phyloP scores from a whole-genome alignment of 495 filamentous ascomycete genomes.

The Tuber indicum region DNA sequence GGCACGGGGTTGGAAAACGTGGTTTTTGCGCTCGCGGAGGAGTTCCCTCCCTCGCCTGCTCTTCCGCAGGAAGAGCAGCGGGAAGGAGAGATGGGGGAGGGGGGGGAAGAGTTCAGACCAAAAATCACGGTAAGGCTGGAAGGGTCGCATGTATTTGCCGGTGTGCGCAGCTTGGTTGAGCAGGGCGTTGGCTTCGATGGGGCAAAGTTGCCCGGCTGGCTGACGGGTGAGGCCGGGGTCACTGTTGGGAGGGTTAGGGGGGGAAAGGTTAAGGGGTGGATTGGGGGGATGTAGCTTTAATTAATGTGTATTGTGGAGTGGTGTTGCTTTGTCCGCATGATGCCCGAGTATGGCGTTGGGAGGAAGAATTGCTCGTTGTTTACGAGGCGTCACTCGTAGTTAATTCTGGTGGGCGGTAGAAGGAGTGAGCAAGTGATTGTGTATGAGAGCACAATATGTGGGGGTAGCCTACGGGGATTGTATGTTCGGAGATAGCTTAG shows the following conservation, averaged over 20 bases:
- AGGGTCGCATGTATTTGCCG: slow-evolving; percentile 73
- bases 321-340: background rate
- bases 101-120: slow-evolving; percentile 49
- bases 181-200: slow-evolving; percentile 61
- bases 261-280: slow-evolving; percentile 44
- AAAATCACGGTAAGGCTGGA: slow-evolving; percentile 60
- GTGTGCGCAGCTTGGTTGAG: slow-evolving; percentile 68
- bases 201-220: slow-evolving; percentile 76
- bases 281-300: slow-evolving; percentile 12
- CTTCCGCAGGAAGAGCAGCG: background rate
- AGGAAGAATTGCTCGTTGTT: background rate
- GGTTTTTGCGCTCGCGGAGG: slow-evolving; percentile 55
- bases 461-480: no score
- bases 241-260: slow-evolving; percentile 60
- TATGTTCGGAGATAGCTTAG: background rate
- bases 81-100: slow-evolving; percentile 23
- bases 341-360: background rate
- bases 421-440: background rate
- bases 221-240: slow-evolving; percentile 79
- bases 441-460: background rate
- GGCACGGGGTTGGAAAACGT: slow-evolving; percentile 55
- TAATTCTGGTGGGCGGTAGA: background rate
- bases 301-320: slow-evolving; percentile 11
- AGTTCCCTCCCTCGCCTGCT: slow-evolving; percentile 40
- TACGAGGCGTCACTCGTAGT: background rate